A percentile compares a stretch with the other conserved stretches of the same genome.
These are phyloP conservation scores for Trichoderma lentiforme DNA, from an alignment of 2,329 filamentous ascomycete species.

Conservation along the genomic window DNA sequence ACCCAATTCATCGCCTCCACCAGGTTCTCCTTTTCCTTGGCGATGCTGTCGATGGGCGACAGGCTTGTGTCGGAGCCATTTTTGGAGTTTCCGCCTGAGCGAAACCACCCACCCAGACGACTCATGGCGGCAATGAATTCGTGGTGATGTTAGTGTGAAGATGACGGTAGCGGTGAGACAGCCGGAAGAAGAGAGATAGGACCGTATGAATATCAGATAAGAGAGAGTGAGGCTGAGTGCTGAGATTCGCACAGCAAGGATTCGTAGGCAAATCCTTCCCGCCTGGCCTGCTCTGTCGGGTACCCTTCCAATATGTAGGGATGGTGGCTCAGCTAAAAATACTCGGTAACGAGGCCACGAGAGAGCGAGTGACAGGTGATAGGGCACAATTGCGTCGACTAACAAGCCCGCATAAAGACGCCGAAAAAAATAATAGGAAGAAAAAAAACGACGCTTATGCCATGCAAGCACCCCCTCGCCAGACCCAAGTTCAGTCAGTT, in stretches of 20 bases:
- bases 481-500: background rate
- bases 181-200: background rate
- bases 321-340: constrained; percentile 6
- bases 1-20: constrained; percentile 62
- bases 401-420: constrained; percentile 1
- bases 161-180: background rate
- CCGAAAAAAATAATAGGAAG: background rate
- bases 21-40: constrained; percentile 52
- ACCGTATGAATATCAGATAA: background rate
- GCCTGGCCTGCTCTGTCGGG: background rate
- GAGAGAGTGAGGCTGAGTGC: background rate
- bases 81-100: constrained; percentile 33
- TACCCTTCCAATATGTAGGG: background rate
- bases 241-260: background rate
- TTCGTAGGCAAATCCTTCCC: background rate
- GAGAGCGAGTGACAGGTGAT: background rate
- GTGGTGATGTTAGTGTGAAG: background rate
- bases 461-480: constrained; percentile 9
- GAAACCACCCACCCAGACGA: constrained; percentile 51
- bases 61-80: constrained; percentile 31
- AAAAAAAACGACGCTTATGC: constrained; percentile 11
- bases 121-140: constrained; percentile 38
- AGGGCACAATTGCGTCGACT: constrained; percentile 4
- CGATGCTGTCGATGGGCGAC: constrained; percentile 27
- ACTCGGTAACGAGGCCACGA: background rate